Conservation (phyloP, 306 rosid species). For the Rosa lucieae region DNA sequence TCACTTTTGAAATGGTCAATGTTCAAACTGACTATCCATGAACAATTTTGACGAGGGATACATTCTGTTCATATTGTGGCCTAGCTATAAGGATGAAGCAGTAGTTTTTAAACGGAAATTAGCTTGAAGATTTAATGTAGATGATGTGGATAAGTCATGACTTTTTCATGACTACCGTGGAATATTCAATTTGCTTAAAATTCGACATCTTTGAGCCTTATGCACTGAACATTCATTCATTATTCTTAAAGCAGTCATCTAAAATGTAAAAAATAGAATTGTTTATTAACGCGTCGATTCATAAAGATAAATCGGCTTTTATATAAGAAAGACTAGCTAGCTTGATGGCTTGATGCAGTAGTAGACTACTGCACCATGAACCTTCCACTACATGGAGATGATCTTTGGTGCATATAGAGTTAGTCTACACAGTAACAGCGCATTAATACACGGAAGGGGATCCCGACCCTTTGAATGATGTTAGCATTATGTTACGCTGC, state of each 20-base stretch:
- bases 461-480: background rate
- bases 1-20: background rate
- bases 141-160: background rate
- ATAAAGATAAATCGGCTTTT: background rate
- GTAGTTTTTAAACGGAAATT: background rate
- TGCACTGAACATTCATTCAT: background rate
- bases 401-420: too few relatives aligned
- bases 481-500: background rate
- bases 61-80: background rate
- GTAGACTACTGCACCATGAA: too few relatives aligned
- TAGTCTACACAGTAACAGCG: background rate
- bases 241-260: too few relatives aligned
- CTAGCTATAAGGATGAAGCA: background rate
- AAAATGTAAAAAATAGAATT: too few relatives aligned
- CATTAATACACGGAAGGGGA: background rate
- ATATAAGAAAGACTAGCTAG: background rate
- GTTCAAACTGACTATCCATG: conserved; percentile 7
- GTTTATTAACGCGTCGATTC: background rate
- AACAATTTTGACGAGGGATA: background rate
- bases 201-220: background rate
- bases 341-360: too few relatives aligned
- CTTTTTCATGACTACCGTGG: background rate
- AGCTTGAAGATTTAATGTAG: background rate
- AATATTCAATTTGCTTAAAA: background rate
- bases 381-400: too few relatives aligned